These are phyloP conservation scores for Akanthomyces lecanii DNA, from an alignment of 2,329 filamentous ascomycete species.

Conservation along the genomic window DNA sequence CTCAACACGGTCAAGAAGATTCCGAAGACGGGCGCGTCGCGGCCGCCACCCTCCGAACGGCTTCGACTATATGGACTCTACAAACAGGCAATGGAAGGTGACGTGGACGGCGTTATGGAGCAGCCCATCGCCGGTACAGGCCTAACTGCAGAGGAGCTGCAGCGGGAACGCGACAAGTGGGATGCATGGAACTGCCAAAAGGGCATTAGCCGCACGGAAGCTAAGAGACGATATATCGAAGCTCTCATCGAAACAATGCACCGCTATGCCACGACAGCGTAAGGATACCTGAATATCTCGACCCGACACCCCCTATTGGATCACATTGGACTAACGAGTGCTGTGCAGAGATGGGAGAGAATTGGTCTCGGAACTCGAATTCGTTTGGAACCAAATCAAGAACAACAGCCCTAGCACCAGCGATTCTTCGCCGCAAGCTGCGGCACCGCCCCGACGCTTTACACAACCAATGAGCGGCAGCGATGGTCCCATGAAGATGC, in stretches of 20 bases:
- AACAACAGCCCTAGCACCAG: constrained; percentile 69
- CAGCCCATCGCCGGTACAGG: constrained; percentile 57
- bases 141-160: constrained; percentile 49
- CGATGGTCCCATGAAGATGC: constrained; percentile 60
- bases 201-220: constrained; percentile 80
- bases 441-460: constrained; percentile 31
- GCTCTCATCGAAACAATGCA: constrained; percentile 97
- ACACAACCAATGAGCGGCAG: constrained; percentile 45
- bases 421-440: constrained; percentile 50
- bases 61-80: constrained; percentile 95
- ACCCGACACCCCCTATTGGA: background rate
- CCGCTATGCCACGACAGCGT: constrained; percentile 83
- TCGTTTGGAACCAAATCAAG: constrained; percentile 98
- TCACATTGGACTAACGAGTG: background rate
- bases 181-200: constrained; percentile 93
- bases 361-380: constrained; percentile 91
- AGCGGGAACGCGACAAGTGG: constrained; percentile 67
- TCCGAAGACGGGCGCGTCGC: constrained; percentile 82
- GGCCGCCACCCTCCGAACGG: constrained; percentile 79
- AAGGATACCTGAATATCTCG: constrained; percentile 27
- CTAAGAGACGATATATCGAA: constrained; percentile 90
- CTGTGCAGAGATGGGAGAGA: constrained; percentile 67
- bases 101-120: constrained; percentile 91
- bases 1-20: constrained; percentile 99
- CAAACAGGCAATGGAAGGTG: constrained; percentile 98